Percentiles rank a stretch among this genome's conserved stretches.
Conservation (phyloP, 495 filamentous ascomycete species). For the Elaphomyces granulatus region DNA sequence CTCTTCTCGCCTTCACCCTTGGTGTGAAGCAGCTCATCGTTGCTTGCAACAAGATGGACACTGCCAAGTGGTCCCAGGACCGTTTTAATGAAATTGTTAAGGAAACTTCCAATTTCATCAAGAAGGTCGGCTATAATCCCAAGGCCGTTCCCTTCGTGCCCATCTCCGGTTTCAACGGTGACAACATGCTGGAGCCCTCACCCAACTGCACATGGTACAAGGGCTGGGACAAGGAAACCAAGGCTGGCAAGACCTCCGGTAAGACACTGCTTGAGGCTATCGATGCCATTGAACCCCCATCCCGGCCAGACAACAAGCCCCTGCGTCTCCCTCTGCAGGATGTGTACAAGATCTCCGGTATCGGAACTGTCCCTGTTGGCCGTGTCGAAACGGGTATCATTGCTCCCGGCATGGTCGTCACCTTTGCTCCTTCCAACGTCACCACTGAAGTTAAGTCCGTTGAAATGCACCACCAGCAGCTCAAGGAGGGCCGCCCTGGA, state of each 20-base stretch:
- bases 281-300: slow-evolving; percentile 84
- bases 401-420: slow-evolving; percentile 92
- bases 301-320: slow-evolving; percentile 74
- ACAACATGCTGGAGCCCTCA: slow-evolving; percentile 97
- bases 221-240: slow-evolving; percentile 99
- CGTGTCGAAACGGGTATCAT: slow-evolving; percentile 99
- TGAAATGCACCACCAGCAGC: slow-evolving; percentile 99
- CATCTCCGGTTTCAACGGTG: slow-evolving; percentile 99
- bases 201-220: slow-evolving; percentile 99
- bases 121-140: slow-evolving; percentile 99
- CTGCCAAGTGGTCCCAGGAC: slow-evolving; percentile 90
- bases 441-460: slow-evolving; percentile 99
- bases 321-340: slow-evolving; percentile 99
- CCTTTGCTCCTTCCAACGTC: slow-evolving; percentile 80
- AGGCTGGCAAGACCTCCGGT: slow-evolving; percentile 73
- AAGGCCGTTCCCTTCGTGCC: slow-evolving; percentile 96
- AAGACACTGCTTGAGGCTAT: slow-evolving; percentile 99
- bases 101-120: slow-evolving; percentile 99
- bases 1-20: slow-evolving; percentile 98
- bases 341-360: slow-evolving; percentile 99
- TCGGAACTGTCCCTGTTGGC: slow-evolving; percentile 97
- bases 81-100: slow-evolving; percentile 99
- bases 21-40: slow-evolving; percentile 99
- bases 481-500: slow-evolving; percentile 86
- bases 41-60: slow-evolving; percentile 99